Conservation (phyloP, 495 filamentous ascomycete species). For the Trichoderma virens region DNA sequence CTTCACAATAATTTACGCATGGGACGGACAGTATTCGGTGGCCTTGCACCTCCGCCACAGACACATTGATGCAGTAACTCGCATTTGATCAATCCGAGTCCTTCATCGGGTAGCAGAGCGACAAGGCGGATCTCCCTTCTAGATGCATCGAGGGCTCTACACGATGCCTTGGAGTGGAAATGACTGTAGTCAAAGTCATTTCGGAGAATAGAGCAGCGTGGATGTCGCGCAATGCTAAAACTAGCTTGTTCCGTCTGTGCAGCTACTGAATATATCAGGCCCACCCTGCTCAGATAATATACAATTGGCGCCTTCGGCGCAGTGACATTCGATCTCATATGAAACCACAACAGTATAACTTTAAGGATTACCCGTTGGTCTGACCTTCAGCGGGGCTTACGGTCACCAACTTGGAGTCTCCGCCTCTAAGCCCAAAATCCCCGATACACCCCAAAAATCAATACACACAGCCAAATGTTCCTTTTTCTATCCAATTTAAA, state of each 20-base stretch:
- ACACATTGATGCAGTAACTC: not conserved
- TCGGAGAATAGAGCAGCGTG: too few species aligned
- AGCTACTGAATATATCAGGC: too few species aligned
- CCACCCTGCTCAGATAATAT: too few species aligned
- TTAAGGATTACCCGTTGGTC: too few species aligned
- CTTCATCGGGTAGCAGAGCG: not conserved
- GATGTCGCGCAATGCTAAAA: too few species aligned
- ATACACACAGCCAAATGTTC: not conserved
- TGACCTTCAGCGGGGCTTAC: too few species aligned
- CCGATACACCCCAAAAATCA: not conserved
- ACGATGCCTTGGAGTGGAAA: not conserved
- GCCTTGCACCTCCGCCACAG: not conserved
- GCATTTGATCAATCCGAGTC: not conserved
- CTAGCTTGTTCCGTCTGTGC: too few species aligned
- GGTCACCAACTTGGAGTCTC: too few species aligned
- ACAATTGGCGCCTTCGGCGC: too few species aligned
- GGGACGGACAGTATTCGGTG: not conserved
- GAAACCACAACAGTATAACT: too few species aligned
- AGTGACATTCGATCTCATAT: too few species aligned
- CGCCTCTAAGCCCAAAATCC: not conserved
- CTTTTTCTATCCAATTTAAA: not conserved
- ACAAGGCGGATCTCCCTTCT: not conserved
- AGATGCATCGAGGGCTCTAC: not conserved
- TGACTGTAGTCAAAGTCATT: not conserved
- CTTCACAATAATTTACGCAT: not conserved